Percentiles rank a stretch among this genome's conserved stretches.
phyloP scores from a whole-genome alignment of 306 rosid genomes.

The Astragalus glycyphyllos region DNA sequence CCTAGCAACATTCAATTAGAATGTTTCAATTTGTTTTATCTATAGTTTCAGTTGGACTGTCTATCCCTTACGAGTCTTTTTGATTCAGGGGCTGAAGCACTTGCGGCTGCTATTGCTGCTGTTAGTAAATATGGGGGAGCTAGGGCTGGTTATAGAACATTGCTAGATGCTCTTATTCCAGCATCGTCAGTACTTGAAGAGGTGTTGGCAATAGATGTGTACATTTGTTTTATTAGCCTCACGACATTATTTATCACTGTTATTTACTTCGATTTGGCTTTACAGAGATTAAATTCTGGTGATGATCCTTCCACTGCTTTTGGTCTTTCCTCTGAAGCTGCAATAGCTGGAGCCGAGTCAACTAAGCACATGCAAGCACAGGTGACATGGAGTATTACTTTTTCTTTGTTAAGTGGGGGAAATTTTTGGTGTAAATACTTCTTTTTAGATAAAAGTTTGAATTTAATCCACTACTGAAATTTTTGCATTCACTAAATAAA shows the following conservation, averaged over 20 bases:
- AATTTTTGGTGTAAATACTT: background rate
- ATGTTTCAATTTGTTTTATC: conserved; percentile 5
- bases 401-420: conserved; percentile 16
- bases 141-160: conserved; percentile 88
- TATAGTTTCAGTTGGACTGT: conserved; percentile 16
- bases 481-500: too few relatives aligned
- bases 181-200: conserved; percentile 76
- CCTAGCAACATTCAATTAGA: conserved; percentile 31
- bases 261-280: conserved; percentile 36
- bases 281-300: conserved; percentile 77
- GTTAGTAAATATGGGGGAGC: conserved; percentile 96
- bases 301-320: conserved; percentile 77
- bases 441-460: too few relatives aligned
- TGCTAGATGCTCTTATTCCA: conserved; percentile 94
- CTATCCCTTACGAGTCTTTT: conserved; percentile 41
- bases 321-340: conserved; percentile 81
- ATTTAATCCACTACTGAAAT: too few relatives aligned
- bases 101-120: conserved; percentile 81
- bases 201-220: conserved; percentile 52
- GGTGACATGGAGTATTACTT: conserved; percentile 51
- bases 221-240: conserved; percentile 30
- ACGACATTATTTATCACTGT: conserved; percentile 34
- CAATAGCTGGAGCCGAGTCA: conserved; percentile 84
- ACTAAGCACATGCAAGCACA: conserved; percentile 87
- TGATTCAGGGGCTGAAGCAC: conserved; percentile 86